Base-by-base conservation (phyloP, 2,329 filamentous ascomycete species). In the Seiridium cupressi region DNA sequence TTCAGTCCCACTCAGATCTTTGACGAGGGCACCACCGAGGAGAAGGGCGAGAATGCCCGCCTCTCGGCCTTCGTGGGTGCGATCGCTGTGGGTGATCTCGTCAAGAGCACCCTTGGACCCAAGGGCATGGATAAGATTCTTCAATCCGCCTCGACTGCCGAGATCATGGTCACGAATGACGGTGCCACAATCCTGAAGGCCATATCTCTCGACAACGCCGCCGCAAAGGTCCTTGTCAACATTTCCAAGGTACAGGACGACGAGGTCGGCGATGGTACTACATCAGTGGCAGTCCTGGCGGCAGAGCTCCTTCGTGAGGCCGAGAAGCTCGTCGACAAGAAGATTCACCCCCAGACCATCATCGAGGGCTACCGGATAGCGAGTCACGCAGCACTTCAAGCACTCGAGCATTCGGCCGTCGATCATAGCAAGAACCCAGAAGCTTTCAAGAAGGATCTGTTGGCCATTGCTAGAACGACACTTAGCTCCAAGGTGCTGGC, bases 91-190 rank as follows among this genome's bases (percentile, higher is more conserved):
- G 95, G 95, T 58, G 95, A 99, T 71, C 79, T 99, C 67, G 95
- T 99, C 58, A 99, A 99, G 85, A 96, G 92, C 76, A 98, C 95
- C 9, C 81, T 99, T 40, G 95, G 95, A 5, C 95, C 95, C 44
- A 98, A 98, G 82, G 95, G 95, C 69, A 98, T 98, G 93, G 95
- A 98, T 83, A 97, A 97, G 83, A 97, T 97, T 75, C 82, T 96
- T 73, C 93, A 96, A 77, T 97, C 93, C 75, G 93, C 92, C 58
- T 98, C 94, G 54, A 98, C 95, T 46, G 92, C 92, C 70, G 92
- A 98, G 72, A 97, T 98, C 71, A 91, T 98, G 87, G 95, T 99
- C 64, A 99, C 95, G 61, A 99, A 99, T 78, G 95, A 99, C 79
- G 95, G 95, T 73, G 95, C 95, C 64, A 99, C 95, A 32, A 99